These are phyloP conservation scores for Eleusine coracana DNA, from an alignment of 176 grass and related monocot genomes.

Conservation along the genomic window DNA sequence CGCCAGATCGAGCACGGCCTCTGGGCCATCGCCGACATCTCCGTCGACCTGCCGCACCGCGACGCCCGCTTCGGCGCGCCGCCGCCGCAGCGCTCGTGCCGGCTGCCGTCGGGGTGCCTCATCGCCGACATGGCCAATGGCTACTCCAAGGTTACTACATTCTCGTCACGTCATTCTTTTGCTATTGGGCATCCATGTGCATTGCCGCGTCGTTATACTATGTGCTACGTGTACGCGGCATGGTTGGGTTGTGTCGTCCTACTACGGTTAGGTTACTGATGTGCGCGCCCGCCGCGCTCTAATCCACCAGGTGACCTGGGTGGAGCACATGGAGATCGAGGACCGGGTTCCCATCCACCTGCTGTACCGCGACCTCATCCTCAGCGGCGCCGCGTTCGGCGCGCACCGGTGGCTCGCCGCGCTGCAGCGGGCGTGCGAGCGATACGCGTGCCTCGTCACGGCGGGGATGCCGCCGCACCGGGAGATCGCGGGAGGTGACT, in stretches of 20 bases:
- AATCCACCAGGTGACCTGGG: slow-evolving; percentile 75
- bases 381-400: slow-evolving; percentile 73
- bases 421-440: slow-evolving; percentile 76
- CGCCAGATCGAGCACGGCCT: slow-evolving; percentile 77
- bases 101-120: slow-evolving; percentile 82
- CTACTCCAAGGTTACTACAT: slow-evolving; percentile 61
- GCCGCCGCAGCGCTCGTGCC: slow-evolving; percentile 48
- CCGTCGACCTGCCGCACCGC: slow-evolving; percentile 60
- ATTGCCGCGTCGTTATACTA: neutral
- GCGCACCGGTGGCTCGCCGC: slow-evolving; percentile 78
- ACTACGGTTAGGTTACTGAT: neutral
- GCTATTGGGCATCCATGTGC: neutral
- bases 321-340: slow-evolving; percentile 83
- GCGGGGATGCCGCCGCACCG: slow-evolving; percentile 55
- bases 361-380: slow-evolving; percentile 69
- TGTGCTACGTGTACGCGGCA: neutral
- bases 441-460: slow-evolving; percentile 66
- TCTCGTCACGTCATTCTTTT: neutral
- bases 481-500: slow-evolving; percentile 58
- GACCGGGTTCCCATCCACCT: slow-evolving; percentile 59
- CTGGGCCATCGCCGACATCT: slow-evolving; percentile 86
- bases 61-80: slow-evolving; percentile 49
- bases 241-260: neutral
- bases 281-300: neutral
- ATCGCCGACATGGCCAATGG: slow-evolving; percentile 83